Conservation (phyloP, 108 stramenopile genomes). For the Cyclostephanos invisitatus region DNA sequence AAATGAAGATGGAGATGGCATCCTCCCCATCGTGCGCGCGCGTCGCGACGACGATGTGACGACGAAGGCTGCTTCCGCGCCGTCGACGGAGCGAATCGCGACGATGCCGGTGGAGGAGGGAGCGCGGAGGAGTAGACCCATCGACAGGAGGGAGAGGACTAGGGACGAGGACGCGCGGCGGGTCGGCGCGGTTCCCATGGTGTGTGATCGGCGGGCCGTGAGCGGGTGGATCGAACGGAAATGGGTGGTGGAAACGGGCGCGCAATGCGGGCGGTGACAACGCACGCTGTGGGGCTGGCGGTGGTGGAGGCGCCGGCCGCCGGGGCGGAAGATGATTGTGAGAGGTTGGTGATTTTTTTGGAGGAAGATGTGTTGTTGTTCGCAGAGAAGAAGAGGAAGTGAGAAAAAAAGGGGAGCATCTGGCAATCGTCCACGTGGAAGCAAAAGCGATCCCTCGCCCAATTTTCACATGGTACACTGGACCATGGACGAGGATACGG, state of each 20-base stretch:
- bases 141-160: not conserved
- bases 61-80: not conserved
- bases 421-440: not conserved
- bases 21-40: not conserved
- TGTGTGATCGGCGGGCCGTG: no score
- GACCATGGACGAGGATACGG: not conserved
- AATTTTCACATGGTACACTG: not conserved
- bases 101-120: conserved; percentile 1
- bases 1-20: not conserved
- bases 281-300: no score
- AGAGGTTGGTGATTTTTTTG: no score
- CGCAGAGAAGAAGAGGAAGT: not conserved
- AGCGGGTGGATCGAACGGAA: no score
- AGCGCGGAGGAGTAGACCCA: no score
- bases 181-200: not conserved
- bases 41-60: not conserved
- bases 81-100: not conserved
- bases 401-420: not conserved
- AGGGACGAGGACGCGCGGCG: not conserved
- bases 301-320: no score
- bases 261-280: no score
- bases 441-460: not conserved
- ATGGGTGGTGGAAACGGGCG: no score
- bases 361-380: not conserved
- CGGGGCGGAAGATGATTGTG: no score